Percentiles rank a stretch among this genome's conserved stretches.
Conservation (phyloP, 2,329 filamentous ascomycete species). For the Talaromyces atroroseus region DNA sequence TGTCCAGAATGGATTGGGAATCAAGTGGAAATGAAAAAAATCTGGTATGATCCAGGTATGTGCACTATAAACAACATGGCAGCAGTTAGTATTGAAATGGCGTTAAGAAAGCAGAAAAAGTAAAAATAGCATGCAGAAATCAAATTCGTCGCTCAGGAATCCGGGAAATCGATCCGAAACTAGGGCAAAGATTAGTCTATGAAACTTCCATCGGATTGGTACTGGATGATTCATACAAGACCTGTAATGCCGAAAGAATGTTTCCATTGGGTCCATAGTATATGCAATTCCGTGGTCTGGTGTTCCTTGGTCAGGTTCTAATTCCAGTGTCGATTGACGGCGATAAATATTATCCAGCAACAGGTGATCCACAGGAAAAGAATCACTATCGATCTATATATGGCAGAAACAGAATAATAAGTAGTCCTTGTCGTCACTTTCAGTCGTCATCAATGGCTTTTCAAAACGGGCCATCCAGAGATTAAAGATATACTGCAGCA, state of each 20-base stretch:
- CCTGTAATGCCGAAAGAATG: background rate
- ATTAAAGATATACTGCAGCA: slow-evolving; percentile 4
- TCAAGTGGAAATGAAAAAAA: slow-evolving; percentile 19
- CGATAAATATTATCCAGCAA: background rate
- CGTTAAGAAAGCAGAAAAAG: slow-evolving; percentile 1
- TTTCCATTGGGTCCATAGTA: background rate
- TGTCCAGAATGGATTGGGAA: background rate
- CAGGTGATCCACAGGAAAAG: background rate
- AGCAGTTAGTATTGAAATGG: slow-evolving; percentile 15
- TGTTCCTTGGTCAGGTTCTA: background rate
- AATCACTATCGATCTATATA: background rate
- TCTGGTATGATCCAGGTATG: too few relatives aligned
- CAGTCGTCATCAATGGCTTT: background rate
- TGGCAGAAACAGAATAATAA: background rate
- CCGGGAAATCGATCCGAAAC: background rate
- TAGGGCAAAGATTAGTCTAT: slow-evolving; percentile 1
- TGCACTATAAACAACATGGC: slow-evolving; percentile 25
- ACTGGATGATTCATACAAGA: background rate
- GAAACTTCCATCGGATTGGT: background rate
- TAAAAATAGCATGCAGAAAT: slow-evolving; percentile 5
- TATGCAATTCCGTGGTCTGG: background rate
- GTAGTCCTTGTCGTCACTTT: background rate
- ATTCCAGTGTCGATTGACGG: background rate
- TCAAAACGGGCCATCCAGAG: background rate
- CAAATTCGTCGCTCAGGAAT: slow-evolving; percentile 12